A percentile compares a stretch with the other conserved stretches of the same genome.
These are phyloP conservation scores for Lenwebbia sp. DNA, from an alignment of 345 rosid species.

Conservation along the genomic window DNA sequence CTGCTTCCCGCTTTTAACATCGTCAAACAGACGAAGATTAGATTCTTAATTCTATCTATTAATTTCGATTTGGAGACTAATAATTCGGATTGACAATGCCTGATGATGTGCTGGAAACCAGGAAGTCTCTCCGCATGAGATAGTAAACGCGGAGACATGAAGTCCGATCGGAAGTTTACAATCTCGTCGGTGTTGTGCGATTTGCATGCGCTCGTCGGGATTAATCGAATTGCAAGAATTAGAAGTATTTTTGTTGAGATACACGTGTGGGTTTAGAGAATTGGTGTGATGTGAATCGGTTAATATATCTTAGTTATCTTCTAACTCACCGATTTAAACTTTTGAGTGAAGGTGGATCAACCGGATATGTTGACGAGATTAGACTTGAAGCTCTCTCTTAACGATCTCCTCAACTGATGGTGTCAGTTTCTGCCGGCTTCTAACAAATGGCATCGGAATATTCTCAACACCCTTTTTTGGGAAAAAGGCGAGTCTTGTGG, in stretches of 20 bases:
- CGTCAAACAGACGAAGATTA: neutral
- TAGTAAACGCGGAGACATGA: neutral
- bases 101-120: accelerated
- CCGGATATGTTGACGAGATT: accelerated
- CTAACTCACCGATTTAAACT: neutral
- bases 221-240: accelerated
- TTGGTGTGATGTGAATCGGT: neutral
- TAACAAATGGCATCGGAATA: neutral
- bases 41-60: neutral
- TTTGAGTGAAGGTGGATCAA: neutral
- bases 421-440: neutral
- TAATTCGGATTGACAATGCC: neutral
- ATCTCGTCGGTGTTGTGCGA: neutral
- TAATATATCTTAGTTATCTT: neutral
- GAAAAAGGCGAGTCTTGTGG: accelerated
- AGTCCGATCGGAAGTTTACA: no score
- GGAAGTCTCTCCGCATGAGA: neutral
- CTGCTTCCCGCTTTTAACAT: neutral
- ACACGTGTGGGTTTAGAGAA: neutral
- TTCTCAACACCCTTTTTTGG: neutral
- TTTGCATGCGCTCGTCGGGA: neutral
- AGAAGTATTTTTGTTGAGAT: neutral
- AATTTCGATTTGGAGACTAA: neutral
- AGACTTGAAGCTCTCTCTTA: neutral
- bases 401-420: accelerated